Conservation (phyloP, 2,329 filamentous ascomycete genomes). For the Cyanodermella asteris region DNA sequence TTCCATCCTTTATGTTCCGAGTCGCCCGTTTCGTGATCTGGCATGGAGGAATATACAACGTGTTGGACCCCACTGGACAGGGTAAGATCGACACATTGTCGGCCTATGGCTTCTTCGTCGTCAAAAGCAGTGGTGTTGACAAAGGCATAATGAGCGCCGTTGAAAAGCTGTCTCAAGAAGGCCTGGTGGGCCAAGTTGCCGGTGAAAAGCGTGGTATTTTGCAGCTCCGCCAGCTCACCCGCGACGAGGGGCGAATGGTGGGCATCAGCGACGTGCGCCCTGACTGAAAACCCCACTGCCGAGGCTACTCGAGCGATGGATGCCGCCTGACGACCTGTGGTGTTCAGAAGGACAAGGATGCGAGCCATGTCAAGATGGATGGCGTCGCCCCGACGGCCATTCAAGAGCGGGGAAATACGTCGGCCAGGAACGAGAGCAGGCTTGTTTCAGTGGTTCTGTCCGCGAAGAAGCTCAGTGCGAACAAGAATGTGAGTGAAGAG, state of each 20-base stretch:
- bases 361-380: no score
- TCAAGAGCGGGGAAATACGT: no score
- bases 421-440: no score
- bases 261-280: slow-evolving; percentile 75
- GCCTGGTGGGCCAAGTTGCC: slow-evolving; percentile 46
- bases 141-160: slow-evolving; percentile 70
- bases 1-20: slow-evolving; percentile 59
- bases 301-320: slow-evolving; percentile 87
- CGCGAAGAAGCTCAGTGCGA: no score
- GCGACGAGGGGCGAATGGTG: slow-evolving; percentile 60
- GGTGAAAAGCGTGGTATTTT: slow-evolving; percentile 56
- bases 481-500: no score
- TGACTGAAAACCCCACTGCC: slow-evolving; percentile 80
- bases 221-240: slow-evolving; percentile 59
- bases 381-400: no score
- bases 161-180: slow-evolving; percentile 59
- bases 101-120: slow-evolving; percentile 77
- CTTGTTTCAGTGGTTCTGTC: no score
- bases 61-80: slow-evolving; percentile 69
- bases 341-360: slow-evolving; percentile 90
- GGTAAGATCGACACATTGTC: slow-evolving; percentile 70
- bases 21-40: slow-evolving; percentile 68
- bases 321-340: slow-evolving; percentile 83
- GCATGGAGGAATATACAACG: slow-evolving; percentile 94
- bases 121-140: slow-evolving; percentile 97